A percentile compares a stretch with the other conserved stretches of the same genome.
Evolutionary conservation across 148 eudicot genomes (phyloP).

Genomic region (Arbutus unedo): DNA sequence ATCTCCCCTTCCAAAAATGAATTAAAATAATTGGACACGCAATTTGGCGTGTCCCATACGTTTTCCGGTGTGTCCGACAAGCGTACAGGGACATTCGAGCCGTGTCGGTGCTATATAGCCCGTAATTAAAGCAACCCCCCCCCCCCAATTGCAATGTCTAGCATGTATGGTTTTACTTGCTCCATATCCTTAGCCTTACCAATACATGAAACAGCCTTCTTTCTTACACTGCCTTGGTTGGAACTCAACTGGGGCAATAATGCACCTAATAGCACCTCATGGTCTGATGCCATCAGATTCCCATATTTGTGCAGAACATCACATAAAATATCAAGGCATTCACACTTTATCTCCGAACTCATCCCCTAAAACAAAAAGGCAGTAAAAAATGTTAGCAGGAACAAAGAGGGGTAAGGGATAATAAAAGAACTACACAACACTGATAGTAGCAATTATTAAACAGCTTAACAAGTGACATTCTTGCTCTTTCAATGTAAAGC

Average conservation of each 20-base stretch:
- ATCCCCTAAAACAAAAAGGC: conserved; percentile 44
- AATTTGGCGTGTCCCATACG: too few species aligned
- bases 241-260: conserved; percentile 81
- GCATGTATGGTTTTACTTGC: not conserved
- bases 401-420: not conserved
- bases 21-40: too few species aligned
- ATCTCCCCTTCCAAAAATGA: too few species aligned
- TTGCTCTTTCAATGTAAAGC: not conserved
- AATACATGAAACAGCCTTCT: conserved; percentile 93
- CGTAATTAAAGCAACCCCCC: not conserved
- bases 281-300: conserved; percentile 75
- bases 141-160: not conserved
- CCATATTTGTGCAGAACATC: conserved; percentile 92
- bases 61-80: too few species aligned
- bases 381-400: not conserved
- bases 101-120: too few species aligned
- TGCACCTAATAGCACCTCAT: conserved; percentile 72
- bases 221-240: conserved; percentile 85
- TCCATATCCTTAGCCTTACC: conserved; percentile 42
- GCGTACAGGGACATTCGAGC: too few species aligned
- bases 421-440: not conserved
- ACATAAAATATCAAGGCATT: conserved; percentile 84
- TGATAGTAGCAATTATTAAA: not conserved
- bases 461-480: conserved; percentile 1
- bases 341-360: conserved; percentile 86